Evolutionary conservation across 2,329 filamentous ascomycete species (phyloP).

Genomic region (Diaporthe amygdali): DNA sequence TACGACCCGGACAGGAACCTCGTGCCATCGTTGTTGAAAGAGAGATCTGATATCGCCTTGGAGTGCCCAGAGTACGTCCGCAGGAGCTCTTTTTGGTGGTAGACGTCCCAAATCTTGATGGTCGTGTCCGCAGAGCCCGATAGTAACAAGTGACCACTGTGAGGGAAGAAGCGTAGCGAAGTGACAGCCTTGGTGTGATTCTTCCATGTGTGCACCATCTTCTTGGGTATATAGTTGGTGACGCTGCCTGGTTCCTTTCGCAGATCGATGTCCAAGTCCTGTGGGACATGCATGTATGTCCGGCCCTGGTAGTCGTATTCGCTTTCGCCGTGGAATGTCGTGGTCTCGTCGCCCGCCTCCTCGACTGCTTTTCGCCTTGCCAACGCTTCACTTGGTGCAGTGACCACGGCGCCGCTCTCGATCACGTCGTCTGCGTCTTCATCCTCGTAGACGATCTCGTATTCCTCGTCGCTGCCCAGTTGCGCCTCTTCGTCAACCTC

Average conservation of each 20-base stretch:
- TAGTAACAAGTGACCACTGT: constrained; percentile 84
- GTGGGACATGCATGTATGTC: constrained; percentile 97
- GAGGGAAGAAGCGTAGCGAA: constrained; percentile 86
- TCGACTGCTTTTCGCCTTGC: constrained; percentile 63
- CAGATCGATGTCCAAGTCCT: constrained; percentile 86
- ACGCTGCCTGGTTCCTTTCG: constrained; percentile 78
- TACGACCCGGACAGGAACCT: constrained; percentile 92
- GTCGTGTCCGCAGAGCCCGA: constrained; percentile 90
- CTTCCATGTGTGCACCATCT: constrained; percentile 89
- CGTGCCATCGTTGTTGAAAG: constrained; percentile 82
- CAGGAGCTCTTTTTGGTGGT: constrained; percentile 85
- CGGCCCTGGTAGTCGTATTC: constrained; percentile 93
- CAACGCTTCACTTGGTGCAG: constrained; percentile 60
- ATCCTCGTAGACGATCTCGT: constrained; percentile 78
- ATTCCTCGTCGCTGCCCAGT: constrained; percentile 79
- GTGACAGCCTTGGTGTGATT: constrained; percentile 84
- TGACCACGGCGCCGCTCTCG: constrained; percentile 66
- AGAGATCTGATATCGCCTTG: constrained; percentile 88
- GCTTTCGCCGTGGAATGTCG: constrained; percentile 82
- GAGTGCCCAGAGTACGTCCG: constrained; percentile 91
- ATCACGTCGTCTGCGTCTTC: constrained; percentile 71
- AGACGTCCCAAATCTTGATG: constrained; percentile 93
- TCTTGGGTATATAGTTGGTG: constrained; percentile 95
- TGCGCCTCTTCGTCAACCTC: constrained; percentile 75
- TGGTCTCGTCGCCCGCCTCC: constrained; percentile 74